Base-by-base conservation (phyloP, 768 basidiomycete genomes). In the Floccularia luteovirens region DNA sequence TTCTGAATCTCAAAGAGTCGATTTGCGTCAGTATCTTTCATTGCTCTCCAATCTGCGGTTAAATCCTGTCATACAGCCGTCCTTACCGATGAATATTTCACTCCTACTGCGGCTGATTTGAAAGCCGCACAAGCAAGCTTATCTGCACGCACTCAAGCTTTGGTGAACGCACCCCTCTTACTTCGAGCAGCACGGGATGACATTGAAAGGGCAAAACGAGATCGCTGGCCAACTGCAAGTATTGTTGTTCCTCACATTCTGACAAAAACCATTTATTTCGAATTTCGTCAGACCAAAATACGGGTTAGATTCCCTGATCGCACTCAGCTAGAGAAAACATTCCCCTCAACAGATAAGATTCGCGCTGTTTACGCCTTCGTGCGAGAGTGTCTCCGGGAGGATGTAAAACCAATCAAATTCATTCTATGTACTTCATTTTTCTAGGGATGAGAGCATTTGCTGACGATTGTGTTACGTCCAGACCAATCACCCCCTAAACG, bases 301-400 rank as follows among this genome's bases (percentile, higher is more conserved):
- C 77, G 91, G 14, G 60, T 94, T 48, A 75, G 74, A 50, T 94
- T 93, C 60, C 64, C 78, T 16, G 88, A 93, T 58, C 74, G 83
- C 35, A 87, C 79, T 2, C 80, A 84, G 53, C 68, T 94, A 11
- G 90, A 94, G 62, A 80, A 77, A 49, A 60, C 61, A 0, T 92
- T 93, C 52, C 69, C 78, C 2, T 91, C 90, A 4, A 74, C 73
- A 3, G 76, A 79, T 59, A 91, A 85, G 57, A 89, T 94, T 37
- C 74, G 75, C 36, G 69, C 82, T 2, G 76, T 94, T 6, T 93
- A 94, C 55, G 86, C 84, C 7, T 92, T 92, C 47, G 88, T 91
- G 38, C 74, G 82, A 24, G 62, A 67, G 23, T 74, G 76, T 16
- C 63, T 94, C 24, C 64, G 76, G 31, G 84, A 87, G 41, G 86